Conservation (phyloP, 768 basidiomycete genomes). For the Auricularia heimuer region DNA sequence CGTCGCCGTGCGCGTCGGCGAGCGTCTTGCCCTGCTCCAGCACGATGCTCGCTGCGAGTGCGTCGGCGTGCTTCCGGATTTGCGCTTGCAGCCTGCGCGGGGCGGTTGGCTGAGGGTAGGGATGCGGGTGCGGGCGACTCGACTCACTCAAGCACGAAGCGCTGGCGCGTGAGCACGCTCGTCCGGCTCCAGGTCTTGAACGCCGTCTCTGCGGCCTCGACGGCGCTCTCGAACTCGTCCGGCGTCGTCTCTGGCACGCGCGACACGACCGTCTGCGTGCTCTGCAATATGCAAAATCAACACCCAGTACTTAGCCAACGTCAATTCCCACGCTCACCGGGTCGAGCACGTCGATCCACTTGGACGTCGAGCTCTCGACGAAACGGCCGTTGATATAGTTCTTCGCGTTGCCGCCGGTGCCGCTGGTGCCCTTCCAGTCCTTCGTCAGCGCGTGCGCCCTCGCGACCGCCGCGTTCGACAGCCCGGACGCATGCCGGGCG, state of each 20-base stretch:
- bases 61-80: slow-evolving; percentile 77
- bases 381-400: slow-evolving; percentile 90
- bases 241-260: slow-evolving; percentile 82
- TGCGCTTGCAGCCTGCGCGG: slow-evolving; percentile 66
- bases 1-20: slow-evolving; percentile 90
- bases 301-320: not conserved
- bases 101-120: too few relatives aligned
- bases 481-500: slow-evolving; percentile 4
- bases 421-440: slow-evolving; percentile 81
- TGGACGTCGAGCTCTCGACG: slow-evolving; percentile 61
- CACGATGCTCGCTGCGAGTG: slow-evolving; percentile 81
- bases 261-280: slow-evolving; percentile 83
- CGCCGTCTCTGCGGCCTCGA: slow-evolving; percentile 73
- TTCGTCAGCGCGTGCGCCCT: slow-evolving; percentile 62
- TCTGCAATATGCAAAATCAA: slow-evolving; percentile 31
- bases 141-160: slow-evolving; percentile 78
- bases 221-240: slow-evolving; percentile 73
- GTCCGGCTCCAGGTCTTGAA: slow-evolving; percentile 84
- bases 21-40: slow-evolving; percentile 95
- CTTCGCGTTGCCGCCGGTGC: slow-evolving; percentile 79
- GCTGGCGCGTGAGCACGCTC: slow-evolving; percentile 77
- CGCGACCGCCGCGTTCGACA: slow-evolving; percentile 30
- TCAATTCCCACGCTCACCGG: slow-evolving; percentile 47
- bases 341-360: slow-evolving; percentile 84
- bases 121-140: not conserved